A percentile compares a stretch with the other conserved stretches of the same genome.
phyloP scores from a whole-genome alignment of 176 grass and related monocot genomes.

The Alopecurus myosuroides region DNA sequence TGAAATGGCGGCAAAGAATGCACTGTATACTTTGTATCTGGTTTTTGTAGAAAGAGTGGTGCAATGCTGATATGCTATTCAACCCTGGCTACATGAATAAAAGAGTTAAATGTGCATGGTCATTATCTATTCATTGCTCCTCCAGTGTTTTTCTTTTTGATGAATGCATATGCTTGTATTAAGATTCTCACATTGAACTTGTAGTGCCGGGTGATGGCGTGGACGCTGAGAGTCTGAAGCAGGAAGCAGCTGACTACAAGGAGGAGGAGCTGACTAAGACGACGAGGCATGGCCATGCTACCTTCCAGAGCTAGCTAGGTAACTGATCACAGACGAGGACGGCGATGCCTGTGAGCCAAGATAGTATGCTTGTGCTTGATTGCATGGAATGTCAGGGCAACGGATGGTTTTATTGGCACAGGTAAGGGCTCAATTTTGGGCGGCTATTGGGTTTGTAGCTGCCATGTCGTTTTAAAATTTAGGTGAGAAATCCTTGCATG shows the following conservation, averaged over 20 bases:
- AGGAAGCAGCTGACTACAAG: conserved; percentile 36
- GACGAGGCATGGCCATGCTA: background rate
- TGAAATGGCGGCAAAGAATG: background rate
- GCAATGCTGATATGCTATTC: background rate
- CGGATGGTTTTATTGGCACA: conserved; percentile 33
- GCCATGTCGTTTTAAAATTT: conserved; percentile 69
- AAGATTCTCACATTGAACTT: conserved; percentile 63
- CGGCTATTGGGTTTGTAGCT: conserved; percentile 48
- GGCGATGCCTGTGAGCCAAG: background rate
- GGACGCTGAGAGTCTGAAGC: conserved; percentile 25
- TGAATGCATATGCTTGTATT: background rate
- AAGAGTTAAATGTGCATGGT: background rate
- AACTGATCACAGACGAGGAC: background rate
- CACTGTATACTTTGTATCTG: background rate
- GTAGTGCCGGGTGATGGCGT: conserved; percentile 53
- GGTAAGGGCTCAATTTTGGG: background rate
- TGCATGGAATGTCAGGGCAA: conserved; percentile 34
- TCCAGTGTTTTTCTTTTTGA: background rate
- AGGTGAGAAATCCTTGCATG: conserved; percentile 58
- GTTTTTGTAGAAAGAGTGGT: background rate
- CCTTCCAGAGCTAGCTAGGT: background rate
- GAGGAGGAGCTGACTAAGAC: background rate
- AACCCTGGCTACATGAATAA: background rate
- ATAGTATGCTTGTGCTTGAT: background rate
- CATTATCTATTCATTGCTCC: background rate